Evolutionary conservation across 805 yeast species (phyloP).

Genomic region (Maudiozyma serrabonitensis): DNA sequence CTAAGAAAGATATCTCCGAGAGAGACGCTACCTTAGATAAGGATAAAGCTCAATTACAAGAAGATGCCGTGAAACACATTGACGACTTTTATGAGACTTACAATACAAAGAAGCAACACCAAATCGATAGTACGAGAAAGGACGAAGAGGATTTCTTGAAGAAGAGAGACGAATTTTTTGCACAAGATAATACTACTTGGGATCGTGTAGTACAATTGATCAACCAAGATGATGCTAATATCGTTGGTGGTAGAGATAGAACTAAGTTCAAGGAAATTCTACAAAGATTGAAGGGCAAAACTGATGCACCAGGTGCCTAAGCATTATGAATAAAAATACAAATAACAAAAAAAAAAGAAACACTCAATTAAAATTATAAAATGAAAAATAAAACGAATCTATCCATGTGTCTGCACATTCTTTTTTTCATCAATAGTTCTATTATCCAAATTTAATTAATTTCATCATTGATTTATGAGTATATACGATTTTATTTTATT

Average conservation of each 20-base stretch:
- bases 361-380: no score
- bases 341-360: background rate
- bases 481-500: background rate
- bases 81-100: slow-evolving; percentile 91
- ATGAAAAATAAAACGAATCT: no score
- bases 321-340: slow-evolving; percentile 7
- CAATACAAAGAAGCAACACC: slow-evolving; percentile 70
- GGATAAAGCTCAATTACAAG: slow-evolving; percentile 56
- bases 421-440: background rate
- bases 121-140: slow-evolving; percentile 48
- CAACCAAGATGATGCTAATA: slow-evolving; percentile 37
- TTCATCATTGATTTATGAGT: background rate
- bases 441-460: background rate
- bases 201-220: slow-evolving; percentile 53
- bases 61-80: slow-evolving; percentile 70
- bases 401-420: no score
- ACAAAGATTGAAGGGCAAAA: slow-evolving; percentile 56
- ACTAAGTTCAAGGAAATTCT: slow-evolving; percentile 59
- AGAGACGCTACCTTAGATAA: slow-evolving; percentile 64
- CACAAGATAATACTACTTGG: slow-evolving; percentile 68
- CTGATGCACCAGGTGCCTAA: slow-evolving; percentile 66
- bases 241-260: slow-evolving; percentile 48
- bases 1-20: slow-evolving; percentile 66
- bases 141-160: slow-evolving; percentile 65
- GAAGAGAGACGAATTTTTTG: slow-evolving; percentile 67